Evolutionary conservation across 176 grass and related monocot species (phyloP).

Genomic region (Dendrocalamus sinicus): DNA sequence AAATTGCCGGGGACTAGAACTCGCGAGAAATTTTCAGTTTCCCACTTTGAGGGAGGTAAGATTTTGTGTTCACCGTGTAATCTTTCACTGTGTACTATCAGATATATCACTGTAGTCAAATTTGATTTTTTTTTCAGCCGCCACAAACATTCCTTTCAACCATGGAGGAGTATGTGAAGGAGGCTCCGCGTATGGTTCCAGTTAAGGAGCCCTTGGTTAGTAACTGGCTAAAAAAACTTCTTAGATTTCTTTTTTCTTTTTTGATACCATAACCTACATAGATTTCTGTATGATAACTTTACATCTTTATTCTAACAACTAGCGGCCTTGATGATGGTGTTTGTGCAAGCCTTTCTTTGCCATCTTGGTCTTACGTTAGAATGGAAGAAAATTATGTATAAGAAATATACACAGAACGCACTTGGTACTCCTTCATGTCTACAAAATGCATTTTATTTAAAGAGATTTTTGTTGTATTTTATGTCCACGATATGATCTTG

Average conservation of each 20-base stretch:
- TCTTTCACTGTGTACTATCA: slow-evolving; percentile 23
- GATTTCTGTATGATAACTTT: slow-evolving; percentile 11
- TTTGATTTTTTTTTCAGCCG: slow-evolving; percentile 59
- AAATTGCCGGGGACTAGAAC: slow-evolving; percentile 83
- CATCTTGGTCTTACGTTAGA: background rate
- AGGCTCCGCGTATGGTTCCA: slow-evolving; percentile 85
- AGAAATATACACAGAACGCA: background rate
- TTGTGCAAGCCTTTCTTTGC: background rate
- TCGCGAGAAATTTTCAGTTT: slow-evolving; percentile 97
- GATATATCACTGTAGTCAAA: slow-evolving; percentile 32
- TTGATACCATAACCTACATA: background rate
- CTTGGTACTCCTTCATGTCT: background rate
- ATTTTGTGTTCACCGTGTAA: background rate
- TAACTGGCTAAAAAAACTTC: background rate
- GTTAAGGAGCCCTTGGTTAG: slow-evolving; percentile 76
- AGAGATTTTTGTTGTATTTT: background rate
- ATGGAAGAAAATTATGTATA: background rate
- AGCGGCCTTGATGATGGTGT: background rate
- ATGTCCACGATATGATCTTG: background rate
- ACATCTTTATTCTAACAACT: slow-evolving; percentile 5
- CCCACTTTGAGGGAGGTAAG: slow-evolving; percentile 92
- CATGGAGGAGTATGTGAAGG: slow-evolving; percentile 96
- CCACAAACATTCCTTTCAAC: slow-evolving; percentile 90
- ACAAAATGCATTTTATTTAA: background rate
- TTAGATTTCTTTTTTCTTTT: no score